Evolutionary conservation across 139 green algal species (phyloP), one percentile per base, ranked within the genome.

Genomic region (Yamagishiella unicocca): DNA sequence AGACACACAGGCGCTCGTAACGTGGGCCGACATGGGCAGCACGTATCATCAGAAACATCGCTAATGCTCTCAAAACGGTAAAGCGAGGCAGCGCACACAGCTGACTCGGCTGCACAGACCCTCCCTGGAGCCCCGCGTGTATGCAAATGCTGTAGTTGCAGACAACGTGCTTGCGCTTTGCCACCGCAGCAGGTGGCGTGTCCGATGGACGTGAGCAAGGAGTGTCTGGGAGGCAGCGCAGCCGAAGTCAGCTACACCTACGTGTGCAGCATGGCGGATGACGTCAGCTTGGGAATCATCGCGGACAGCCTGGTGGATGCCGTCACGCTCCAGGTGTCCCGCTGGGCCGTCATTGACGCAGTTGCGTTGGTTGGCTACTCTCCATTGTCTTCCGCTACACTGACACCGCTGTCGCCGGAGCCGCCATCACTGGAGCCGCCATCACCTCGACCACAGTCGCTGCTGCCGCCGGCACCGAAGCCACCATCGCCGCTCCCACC

Each of bases 301-400:
- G 38, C 71, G 9, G 29, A 1, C 71, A 38, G 43, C 27, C 22
- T 37, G 71, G 71, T 79, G n/a, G n/a, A 58, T 12, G 24, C 40
- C 12, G 71, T 58, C 40, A 9, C 12, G 40, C 40, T 79, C 9
- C 2, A 35, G 27, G 17, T 79, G 24, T 40, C 55, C 38, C 71
- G 71, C 12, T 79, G 71, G 71, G 71, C 71, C 25, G 71, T 79
- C 8, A 35, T 79, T 0, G 71, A 79, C 21, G 71, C 71, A 3
- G 71, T 79, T 40, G 71, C 25, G 40, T 24, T 79, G 38, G 71
- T 61, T 22, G 71, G 71, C 21, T 79, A 61, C 38, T 27, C 27
- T 40, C 66, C 66, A 21, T 25, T 12, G 33, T 22, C 24, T 37
- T 2, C 27, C 64, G 25, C 58, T 5, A 67, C 58, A 67, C 7